These are phyloP conservation scores for Graphilbum ipis-grandicollis DNA, from an alignment of 2,329 filamentous ascomycete genomes.

Conservation along the genomic window DNA sequence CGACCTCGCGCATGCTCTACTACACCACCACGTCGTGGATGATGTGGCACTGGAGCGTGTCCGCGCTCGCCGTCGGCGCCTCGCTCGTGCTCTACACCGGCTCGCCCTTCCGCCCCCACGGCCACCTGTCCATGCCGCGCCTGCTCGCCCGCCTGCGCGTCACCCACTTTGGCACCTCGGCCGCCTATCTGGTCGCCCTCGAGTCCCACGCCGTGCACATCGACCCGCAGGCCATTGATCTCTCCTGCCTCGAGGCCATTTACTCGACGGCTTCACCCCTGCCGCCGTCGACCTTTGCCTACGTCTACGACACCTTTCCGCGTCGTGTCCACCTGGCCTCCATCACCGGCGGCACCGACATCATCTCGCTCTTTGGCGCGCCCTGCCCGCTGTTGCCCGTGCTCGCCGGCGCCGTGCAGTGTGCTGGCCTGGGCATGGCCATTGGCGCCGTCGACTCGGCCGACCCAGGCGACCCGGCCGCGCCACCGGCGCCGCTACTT, in stretches of 20 bases:
- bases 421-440: slow-evolving; percentile 65
- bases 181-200: slow-evolving; percentile 80
- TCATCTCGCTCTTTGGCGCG: slow-evolving; percentile 84
- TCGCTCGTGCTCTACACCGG: slow-evolving; percentile 84
- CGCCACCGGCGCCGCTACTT: slow-evolving; percentile 21
- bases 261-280: slow-evolving; percentile 90
- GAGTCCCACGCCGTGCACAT: slow-evolving; percentile 55
- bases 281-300: slow-evolving; percentile 81
- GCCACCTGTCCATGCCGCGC: slow-evolving; percentile 64
- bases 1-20: slow-evolving; percentile 65
- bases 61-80: slow-evolving; percentile 64
- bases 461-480: slow-evolving; percentile 20
- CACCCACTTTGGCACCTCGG: slow-evolving; percentile 88
- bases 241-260: slow-evolving; percentile 58
- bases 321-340: slow-evolving; percentile 68
- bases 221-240: slow-evolving; percentile 39
- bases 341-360: slow-evolving; percentile 93
- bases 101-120: slow-evolving; percentile 68
- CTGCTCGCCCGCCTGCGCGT: slow-evolving; percentile 68
- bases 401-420: slow-evolving; percentile 58
- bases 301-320: slow-evolving; percentile 75
- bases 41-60: slow-evolving; percentile 99
- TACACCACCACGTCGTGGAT: slow-evolving; percentile 87
- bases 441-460: slow-evolving; percentile 41
- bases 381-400: slow-evolving; percentile 64